A percentile compares a stretch with the other conserved stretches of the same genome.
Conservation (phyloP, 257 asterid species). For the Jasminum sambac region DNA sequence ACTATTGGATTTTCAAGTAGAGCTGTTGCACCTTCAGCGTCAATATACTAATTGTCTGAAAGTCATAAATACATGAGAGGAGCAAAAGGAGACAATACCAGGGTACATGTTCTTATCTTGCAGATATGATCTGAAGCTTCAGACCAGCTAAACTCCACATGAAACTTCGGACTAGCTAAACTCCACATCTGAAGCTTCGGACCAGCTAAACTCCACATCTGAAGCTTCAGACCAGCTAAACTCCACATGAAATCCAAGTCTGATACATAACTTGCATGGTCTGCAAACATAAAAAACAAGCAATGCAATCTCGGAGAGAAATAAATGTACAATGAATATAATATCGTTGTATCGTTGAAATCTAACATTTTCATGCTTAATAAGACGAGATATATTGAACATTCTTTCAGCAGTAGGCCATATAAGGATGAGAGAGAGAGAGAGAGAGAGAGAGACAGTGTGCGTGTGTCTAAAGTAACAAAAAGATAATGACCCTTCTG, state of each 20-base stretch:
- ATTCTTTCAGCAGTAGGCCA: neutral
- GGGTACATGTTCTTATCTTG: too few relatives aligned
- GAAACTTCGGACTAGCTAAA: constrained; percentile 29
- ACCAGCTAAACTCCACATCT: neutral
- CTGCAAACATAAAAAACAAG: neutral
- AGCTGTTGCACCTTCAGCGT: too few relatives aligned
- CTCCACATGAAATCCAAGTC: constrained; percentile 89
- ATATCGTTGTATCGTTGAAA: neutral
- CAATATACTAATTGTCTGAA: too few relatives aligned
- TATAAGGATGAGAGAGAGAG: neutral
- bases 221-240: constrained; percentile 94
- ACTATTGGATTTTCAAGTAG: too few relatives aligned
- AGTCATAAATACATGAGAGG: too few relatives aligned
- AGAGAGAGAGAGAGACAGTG: constrained; percentile 9
- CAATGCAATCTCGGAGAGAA: too few relatives aligned
- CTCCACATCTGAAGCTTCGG: too few relatives aligned
- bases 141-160: constrained; percentile 38
- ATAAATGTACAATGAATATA: too few relatives aligned
- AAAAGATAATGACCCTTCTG: constrained; percentile 21
- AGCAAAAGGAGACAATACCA: too few relatives aligned
- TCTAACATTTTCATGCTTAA: too few relatives aligned
- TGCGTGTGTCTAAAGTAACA: constrained; percentile 22
- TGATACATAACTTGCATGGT: constrained; percentile 41
- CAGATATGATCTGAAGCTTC: too few relatives aligned
- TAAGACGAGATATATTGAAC: constrained; percentile 6